A percentile compares a stretch with the other conserved stretches of the same genome.
These are phyloP conservation scores for Naganishia friedmannii DNA, from an alignment of 768 basidiomycete genomes.

Conservation along the genomic window DNA sequence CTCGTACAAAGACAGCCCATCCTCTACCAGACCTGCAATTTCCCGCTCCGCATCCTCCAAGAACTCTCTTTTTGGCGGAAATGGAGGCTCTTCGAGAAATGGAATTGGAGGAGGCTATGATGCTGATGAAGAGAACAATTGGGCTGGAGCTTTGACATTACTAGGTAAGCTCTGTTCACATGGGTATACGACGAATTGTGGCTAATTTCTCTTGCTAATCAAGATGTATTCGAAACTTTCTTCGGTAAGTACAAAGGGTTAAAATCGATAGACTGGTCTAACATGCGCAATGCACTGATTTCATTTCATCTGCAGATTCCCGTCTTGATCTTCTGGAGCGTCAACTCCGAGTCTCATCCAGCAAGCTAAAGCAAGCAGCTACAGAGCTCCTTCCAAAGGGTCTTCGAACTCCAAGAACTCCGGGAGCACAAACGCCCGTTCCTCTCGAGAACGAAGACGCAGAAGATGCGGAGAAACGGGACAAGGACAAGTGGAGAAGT, in stretches of 20 bases:
- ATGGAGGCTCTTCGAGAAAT: background rate
- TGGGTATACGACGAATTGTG: background rate
- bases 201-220: background rate
- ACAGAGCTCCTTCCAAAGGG: constrained; percentile 71
- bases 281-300: background rate
- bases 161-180: constrained; percentile 60
- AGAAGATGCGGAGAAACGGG: constrained; percentile 57
- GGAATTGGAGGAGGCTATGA: constrained; percentile 27
- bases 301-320: constrained; percentile 59
- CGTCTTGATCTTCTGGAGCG: constrained; percentile 63
- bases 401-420: constrained; percentile 43
- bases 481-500: constrained; percentile 58
- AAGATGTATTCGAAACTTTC: constrained; percentile 91
- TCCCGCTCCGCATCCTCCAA: constrained; percentile 9
- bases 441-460: constrained; percentile 49
- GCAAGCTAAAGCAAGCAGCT: constrained; percentile 74
- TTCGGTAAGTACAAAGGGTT: constrained; percentile 54
- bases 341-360: constrained; percentile 79
- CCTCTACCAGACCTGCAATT: background rate
- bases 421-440: constrained; percentile 27
- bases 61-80: background rate
- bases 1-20: background rate
- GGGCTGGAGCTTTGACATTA: constrained; percentile 78
- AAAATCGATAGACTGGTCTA: background rate
- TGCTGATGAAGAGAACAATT: constrained; percentile 44